These are phyloP conservation scores for Calonectria pseudoturangicola DNA, from an alignment of 2,329 filamentous ascomycete species.

Conservation along the genomic window DNA sequence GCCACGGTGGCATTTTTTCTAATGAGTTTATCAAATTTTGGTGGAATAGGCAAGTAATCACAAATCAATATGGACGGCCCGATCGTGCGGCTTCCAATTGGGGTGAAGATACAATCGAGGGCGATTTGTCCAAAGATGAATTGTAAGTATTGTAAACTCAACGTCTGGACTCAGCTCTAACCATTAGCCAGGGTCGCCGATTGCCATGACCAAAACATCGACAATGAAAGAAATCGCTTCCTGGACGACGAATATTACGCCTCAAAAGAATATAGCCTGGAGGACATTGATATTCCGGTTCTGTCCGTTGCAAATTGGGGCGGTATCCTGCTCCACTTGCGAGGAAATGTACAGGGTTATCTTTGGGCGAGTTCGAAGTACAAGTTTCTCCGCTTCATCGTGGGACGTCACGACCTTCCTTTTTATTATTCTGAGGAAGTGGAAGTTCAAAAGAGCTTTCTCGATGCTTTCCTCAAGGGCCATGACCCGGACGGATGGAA, in stretches of 20 bases:
- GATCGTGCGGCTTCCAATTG: not conserved
- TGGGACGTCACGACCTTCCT: slow-evolving; percentile 81
- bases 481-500: slow-evolving; percentile 74
- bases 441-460: slow-evolving; percentile 79
- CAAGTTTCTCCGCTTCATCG: slow-evolving; percentile 82
- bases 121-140: slow-evolving; percentile 70
- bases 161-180: too few relatives aligned
- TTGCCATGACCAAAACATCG: too few relatives aligned
- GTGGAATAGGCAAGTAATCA: slow-evolving; percentile 49
- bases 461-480: slow-evolving; percentile 82
- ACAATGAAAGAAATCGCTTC: too few relatives aligned
- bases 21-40: slow-evolving; percentile 71
- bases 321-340: slow-evolving; percentile 80
- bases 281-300: slow-evolving; percentile 76
- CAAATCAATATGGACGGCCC: slow-evolving; percentile 78
- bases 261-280: too few relatives aligned
- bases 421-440: slow-evolving; percentile 84
- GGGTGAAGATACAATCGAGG: slow-evolving; percentile 71
- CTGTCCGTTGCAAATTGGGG: slow-evolving; percentile 69
- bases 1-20: slow-evolving; percentile 77
- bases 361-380: slow-evolving; percentile 77
- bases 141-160: not conserved
- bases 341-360: slow-evolving; percentile 81
- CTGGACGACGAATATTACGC: too few relatives aligned
- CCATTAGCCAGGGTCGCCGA: too few relatives aligned